Evolutionary conservation across 495 filamentous ascomycete species (phyloP), one percentile per base, ranked within the genome.

Genomic region (Penicillium maclennaniae): DNA sequence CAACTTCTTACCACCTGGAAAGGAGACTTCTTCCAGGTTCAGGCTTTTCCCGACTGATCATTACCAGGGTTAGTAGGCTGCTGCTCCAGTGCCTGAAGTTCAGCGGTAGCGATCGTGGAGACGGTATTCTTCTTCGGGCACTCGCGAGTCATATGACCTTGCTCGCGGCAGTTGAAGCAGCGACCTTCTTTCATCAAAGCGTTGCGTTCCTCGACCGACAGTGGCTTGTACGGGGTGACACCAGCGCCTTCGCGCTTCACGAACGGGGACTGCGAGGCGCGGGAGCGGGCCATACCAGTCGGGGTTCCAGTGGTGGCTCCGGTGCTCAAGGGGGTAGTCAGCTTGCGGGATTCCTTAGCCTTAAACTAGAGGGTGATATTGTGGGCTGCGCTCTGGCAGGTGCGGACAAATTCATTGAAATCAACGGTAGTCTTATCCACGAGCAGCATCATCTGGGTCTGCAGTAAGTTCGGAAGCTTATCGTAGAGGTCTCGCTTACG

Each of bases 21-120:
- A n/a, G n/a, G n/a, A n/a, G n/a, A n/a, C n/a, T n/a, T n/a, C n/a
- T n/a, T n/a, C n/a, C n/a, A n/a, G n/a, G n/a, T n/a, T n/a, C n/a
- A n/a, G n/a, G n/a, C n/a, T n/a, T n/a, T n/a, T n/a, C n/a, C n/a
- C n/a, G n/a, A n/a, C n/a, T n/a, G n/a, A n/a, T n/a, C n/a, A n/a
- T n/a, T n/a, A n/a, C n/a, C n/a, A n/a, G n/a, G n/a, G n/a, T n/a
- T 52, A 52, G 42, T 20, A 28, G 49, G 49, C 49, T 27, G 26
- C 26, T 27, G 26, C 8, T 27, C 26, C 26, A 27, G 26, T 27
- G 26, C 26, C 8, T 27, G 8, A 27, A 27, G 26, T 8, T 27
- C 26, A 8, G 15, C 16, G 6, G 31, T 16, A 2, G 20, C 27
- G 6, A 34, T 15, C 9, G 10, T 25, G 15, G 17, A 8, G 16